Base-by-base conservation (phyloP, 371 early-diverging fungal genomes). In the Lichtheimia ramosa region DNA sequence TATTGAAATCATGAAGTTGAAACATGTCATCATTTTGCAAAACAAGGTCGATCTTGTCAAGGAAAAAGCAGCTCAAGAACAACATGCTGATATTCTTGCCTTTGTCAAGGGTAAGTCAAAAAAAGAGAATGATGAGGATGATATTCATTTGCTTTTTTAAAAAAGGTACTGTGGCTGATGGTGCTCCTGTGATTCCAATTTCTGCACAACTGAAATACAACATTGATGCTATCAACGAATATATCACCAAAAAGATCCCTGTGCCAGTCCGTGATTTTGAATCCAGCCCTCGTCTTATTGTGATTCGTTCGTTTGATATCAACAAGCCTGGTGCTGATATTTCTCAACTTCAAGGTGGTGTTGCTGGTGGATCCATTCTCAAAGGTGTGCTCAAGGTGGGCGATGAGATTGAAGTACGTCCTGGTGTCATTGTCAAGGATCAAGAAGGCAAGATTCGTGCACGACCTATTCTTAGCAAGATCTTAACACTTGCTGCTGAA, bases 41-140 rank as follows among this genome's bases (percentile, higher is more conserved):
- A 99, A 99, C 87, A 99, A 99, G 85, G 94, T 99, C 43, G 99
- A 99, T 83, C 77, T 99, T 69, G 92, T 99, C 75, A 95, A 96
- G 78, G 94, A 99, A 71, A 85, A 89, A 59, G 94, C 96, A 40
- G 99, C 99, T 20, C 79, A 89, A 58, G 95, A 97, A 68, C 99
- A 99, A 67, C 88, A 99, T 77, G 83, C 95, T 66, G 89, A 90
- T 73, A 99, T 99, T 78, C 73, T 93, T 65, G 87, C 92, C 51
- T 99, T 99, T 76, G 86, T 98, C 53, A 91, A 96, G 80, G 96
- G 89, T 68, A 56, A 49, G 2, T 3, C 8, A n/a, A 5, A 46
- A 8, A 28, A 43, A 28, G 2, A 23, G 10, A n/a, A 55, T 20
- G 34, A 25, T 2, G 48, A 54, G 0, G 41, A 51, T 21, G 51